These are phyloP conservation scores for Candida taoyuanica DNA, from an alignment of 805 yeast species.

Conservation along the genomic window DNA sequence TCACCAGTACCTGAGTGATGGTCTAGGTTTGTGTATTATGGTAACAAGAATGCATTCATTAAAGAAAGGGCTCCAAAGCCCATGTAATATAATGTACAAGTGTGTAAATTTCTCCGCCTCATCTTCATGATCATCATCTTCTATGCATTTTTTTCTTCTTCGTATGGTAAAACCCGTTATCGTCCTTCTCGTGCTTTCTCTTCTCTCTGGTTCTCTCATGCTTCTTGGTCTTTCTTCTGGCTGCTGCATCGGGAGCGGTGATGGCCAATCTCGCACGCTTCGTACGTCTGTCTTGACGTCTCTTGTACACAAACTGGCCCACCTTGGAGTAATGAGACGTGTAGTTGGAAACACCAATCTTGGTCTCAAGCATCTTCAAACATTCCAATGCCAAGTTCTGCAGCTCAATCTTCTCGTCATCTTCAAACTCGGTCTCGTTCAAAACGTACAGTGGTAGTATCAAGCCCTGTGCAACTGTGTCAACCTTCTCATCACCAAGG, in stretches of 20 bases:
- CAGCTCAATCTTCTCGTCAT: conserved; percentile 48
- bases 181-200: conserved; percentile 71
- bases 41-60: not conserved
- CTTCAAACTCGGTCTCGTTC: conserved; percentile 40
- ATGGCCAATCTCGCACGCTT: conserved; percentile 73
- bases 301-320: conserved; percentile 49
- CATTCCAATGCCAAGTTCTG: conserved; percentile 57
- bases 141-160: conserved; percentile 41
- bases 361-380: conserved; percentile 57
- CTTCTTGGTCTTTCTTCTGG: conserved; percentile 69
- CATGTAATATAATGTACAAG: not conserved
- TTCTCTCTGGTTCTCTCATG: conserved; percentile 74
- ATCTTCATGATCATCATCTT: conserved; percentile 7
- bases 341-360: conserved; percentile 69
- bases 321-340: conserved; percentile 58
- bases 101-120: not conserved
- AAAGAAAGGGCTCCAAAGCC: no score
- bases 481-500: conserved; percentile 38
- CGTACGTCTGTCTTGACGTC: conserved; percentile 72
- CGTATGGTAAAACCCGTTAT: conserved; percentile 66
- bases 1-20: conserved; percentile 7
- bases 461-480: conserved; percentile 41
- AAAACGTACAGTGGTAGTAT: conserved; percentile 50
- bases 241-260: conserved; percentile 76
- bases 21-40: not conserved